Evolutionary conservation across 108 stramenopile species (phyloP).

Genomic region (Skeletonema tropicum): DNA sequence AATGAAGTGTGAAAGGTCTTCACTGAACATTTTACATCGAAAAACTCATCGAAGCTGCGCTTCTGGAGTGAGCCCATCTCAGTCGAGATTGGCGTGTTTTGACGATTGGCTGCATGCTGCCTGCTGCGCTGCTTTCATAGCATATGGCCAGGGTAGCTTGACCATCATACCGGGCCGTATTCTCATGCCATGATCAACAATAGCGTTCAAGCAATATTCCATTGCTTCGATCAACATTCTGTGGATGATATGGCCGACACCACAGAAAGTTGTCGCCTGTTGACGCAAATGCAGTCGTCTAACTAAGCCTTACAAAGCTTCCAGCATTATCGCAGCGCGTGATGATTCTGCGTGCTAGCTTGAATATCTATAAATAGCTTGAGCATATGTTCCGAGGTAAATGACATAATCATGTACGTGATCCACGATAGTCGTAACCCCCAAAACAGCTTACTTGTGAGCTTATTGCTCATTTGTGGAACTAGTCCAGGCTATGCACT

Average conservation of each 20-base stretch:
- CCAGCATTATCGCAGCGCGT: slow-evolving; percentile 76
- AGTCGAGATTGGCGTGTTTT: background rate
- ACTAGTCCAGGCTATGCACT: slow-evolving; percentile 17
- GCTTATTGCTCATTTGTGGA: slow-evolving; percentile 10
- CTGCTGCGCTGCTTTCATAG: slow-evolving; percentile 29
- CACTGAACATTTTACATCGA: background rate
- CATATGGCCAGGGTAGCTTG: slow-evolving; percentile 63
- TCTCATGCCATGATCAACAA: slow-evolving; percentile 51
- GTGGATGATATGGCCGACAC: slow-evolving; percentile 58
- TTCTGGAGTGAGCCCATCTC: background rate
- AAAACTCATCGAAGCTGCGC: slow-evolving; percentile 31
- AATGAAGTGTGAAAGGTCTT: slow-evolving; percentile 16
- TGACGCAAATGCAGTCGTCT: background rate
- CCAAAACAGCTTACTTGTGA: slow-evolving; percentile 9
- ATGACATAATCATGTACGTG: slow-evolving; percentile 8
- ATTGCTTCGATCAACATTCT: too few relatives aligned
- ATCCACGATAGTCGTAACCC: slow-evolving; percentile 8
- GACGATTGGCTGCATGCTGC: slow-evolving; percentile 4
- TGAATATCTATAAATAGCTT: too few relatives aligned
- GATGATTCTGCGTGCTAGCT: too few relatives aligned
- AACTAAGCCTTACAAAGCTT: slow-evolving; percentile 38
- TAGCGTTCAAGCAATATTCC: slow-evolving; percentile 58
- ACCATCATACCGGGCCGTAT: slow-evolving; percentile 47
- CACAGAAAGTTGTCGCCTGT: slow-evolving; percentile 53
- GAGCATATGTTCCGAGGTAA: too few relatives aligned